Base-by-base conservation (phyloP, 108 stramenopile genomes). In the Hondaea fermentalgiana region DNA sequence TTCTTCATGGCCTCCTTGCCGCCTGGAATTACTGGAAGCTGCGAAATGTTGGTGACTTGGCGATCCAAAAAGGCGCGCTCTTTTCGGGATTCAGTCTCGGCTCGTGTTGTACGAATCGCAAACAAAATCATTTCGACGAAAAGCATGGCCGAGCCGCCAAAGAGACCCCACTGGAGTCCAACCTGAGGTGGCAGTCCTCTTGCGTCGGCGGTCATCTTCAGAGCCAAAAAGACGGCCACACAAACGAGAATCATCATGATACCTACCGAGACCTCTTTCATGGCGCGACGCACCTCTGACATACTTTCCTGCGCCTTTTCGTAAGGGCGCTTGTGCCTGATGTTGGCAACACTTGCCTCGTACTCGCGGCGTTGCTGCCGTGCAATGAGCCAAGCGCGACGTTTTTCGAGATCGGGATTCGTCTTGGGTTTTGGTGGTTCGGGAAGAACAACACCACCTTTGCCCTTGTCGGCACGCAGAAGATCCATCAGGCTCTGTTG, bases 211-310 rank as follows among this genome's bases (percentile, higher is more conserved):
- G 28, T 17, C 76, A 83, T 83, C 23, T 83, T 83, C 2, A 83
- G 76, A 12, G 76, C 76, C 6, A 83, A 23, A 83, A 83, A 83
- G 45, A 83, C 76, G 51, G 49, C 76, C 10, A 53, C 76, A 3
- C 76, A 83, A 6, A 83, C 12, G 23, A 83, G 76, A 53, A 83
- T 83, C 76, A 83, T 83, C 76, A 53, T 53, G 51, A 83, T 25
- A 16, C 76, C 76, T 53, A 83, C 76, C 3, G 76, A 83, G 25
- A 83, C 23, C 76, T 83, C 76, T 53, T 53, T 47, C 76, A 83
- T 83, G 3, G 51, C 51, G 6, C 25, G 51, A 6, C 76, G 45
- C 19, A 83, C 17, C 6, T 83, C 76, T 12, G 49, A 47, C 45
- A 83, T 53, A 12, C 49, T 12, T 17, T 83, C 51, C 19, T 45